Percentiles rank a stretch among this genome's conserved stretches.
phyloP scores from a whole-genome alignment of 2,329 filamentous ascomycete species.

The Aspergillus tubingensis region DNA sequence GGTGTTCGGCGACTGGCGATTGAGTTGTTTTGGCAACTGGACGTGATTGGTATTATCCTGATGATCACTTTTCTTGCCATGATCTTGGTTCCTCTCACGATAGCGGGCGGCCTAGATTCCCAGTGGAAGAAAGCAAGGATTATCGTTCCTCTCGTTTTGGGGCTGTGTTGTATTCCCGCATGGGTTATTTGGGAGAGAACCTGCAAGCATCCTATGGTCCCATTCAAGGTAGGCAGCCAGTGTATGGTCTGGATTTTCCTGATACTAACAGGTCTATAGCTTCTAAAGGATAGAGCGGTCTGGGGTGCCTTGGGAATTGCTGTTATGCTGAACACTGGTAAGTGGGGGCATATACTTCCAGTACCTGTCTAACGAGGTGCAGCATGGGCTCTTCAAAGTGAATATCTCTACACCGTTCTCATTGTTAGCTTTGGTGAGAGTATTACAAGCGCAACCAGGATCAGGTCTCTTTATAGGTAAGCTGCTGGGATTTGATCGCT shows the following conservation, averaged over 20 bases:
- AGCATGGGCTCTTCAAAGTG: constrained; percentile 63
- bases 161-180: constrained; percentile 50
- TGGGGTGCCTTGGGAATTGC: constrained; percentile 65
- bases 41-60: constrained; percentile 55
- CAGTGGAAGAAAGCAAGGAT: constrained; percentile 57
- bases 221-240: constrained; percentile 49
- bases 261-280: constrained; percentile 22
- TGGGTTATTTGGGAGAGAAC: constrained; percentile 59
- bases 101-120: constrained; percentile 53
- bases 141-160: constrained; percentile 54
- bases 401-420: constrained; percentile 66
- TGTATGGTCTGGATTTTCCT: neutral
- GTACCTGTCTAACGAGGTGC: constrained; percentile 8
- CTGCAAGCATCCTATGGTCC: constrained; percentile 57
- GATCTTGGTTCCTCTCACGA: constrained; percentile 59
- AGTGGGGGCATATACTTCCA: constrained; percentile 27
- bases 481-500: no score
- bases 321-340: constrained; percentile 31
- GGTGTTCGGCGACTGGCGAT: constrained; percentile 40
- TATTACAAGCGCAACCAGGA: constrained; percentile 58
- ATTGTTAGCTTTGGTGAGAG: constrained; percentile 63
- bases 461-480: constrained; percentile 59
- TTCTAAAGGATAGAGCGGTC: constrained; percentile 65
- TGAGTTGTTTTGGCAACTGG: constrained; percentile 60
- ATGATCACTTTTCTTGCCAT: constrained; percentile 55